Conservation (phyloP, 345 rosid species). For the Eucalyptus viminalis region DNA sequence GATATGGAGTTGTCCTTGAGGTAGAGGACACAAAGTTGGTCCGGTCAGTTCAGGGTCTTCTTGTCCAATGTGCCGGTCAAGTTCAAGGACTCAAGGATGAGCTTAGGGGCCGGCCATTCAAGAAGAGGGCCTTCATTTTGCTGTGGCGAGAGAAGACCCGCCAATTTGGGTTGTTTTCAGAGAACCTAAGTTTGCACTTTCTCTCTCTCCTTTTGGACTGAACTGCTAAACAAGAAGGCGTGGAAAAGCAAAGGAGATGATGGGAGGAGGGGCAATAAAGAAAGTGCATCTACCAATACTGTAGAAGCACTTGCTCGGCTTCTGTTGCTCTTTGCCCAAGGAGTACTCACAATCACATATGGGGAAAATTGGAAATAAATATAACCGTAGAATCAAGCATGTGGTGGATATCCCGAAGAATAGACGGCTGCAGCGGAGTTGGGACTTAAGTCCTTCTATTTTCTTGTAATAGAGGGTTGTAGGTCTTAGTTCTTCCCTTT, state of each 20-base stretch:
- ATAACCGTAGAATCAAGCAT: not conserved
- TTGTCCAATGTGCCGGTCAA: slow-evolving; percentile 42
- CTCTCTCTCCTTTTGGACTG: not conserved
- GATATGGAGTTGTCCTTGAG: slow-evolving; percentile 72
- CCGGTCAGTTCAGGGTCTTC: slow-evolving; percentile 34
- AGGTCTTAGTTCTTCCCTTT: too few relatives aligned
- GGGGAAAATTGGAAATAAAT: not conserved
- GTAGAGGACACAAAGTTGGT: slow-evolving; percentile 69
- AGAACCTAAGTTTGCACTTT: not conserved
- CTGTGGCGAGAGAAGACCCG: not conserved
- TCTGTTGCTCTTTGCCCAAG: not conserved
- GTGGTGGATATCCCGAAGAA: too few relatives aligned
- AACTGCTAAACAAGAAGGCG: not conserved
- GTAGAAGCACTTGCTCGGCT: not conserved
- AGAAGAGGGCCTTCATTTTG: not conserved
- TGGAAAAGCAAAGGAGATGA: not conserved
- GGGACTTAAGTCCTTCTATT: too few relatives aligned
- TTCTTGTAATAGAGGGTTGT: too few relatives aligned
- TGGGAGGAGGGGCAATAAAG: not conserved
- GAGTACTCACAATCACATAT: not conserved
- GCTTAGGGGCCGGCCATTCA: slow-evolving; percentile 65
- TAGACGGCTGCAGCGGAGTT: too few relatives aligned
- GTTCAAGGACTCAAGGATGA: slow-evolving; percentile 57
- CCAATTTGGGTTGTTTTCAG: not conserved
- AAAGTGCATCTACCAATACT: not conserved